Evolutionary conservation across 441 rosid genomes (phyloP), one percentile per base, ranked within the genome.

Genomic region (Omphalea diandra): DNA sequence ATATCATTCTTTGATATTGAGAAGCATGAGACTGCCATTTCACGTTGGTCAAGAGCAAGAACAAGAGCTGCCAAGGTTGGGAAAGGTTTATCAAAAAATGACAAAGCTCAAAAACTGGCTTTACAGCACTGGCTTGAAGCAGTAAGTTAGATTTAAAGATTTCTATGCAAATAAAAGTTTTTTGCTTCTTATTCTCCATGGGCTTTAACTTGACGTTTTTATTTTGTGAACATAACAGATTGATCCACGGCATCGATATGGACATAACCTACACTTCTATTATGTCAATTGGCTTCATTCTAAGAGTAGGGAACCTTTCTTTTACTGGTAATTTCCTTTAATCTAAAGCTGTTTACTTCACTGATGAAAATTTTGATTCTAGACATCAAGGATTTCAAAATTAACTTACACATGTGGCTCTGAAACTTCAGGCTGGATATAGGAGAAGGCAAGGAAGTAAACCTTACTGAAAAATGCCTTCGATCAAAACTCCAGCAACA

Each of bases 41-140:
- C 97, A 0, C 91, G 98, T 54, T 95, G 98, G 99, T 88, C 93
- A 26, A 90, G 99, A 80, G 99, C 98, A 1, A 90, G 96, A 83
- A 93, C 92, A 56, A 79, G 95, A 82, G 99, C 96, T 46, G 96
- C 98, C 35, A 95, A 93, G 83, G 96, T 95, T 70, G 99, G 98
- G 66, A 95, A 95, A 82, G 98, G 99, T 43, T 84, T 91, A 69
- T 93, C 97, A 7, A 90, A 90, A 84, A 92, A 90, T 68, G 96
- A 82, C 41, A 90, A 84, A 64, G 98, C 98, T 63, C 91, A 80
- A 71, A 93, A 95, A 75, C 97, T 95, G 65, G 94, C 97, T 77
- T 77, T 93, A 64, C 96, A 93, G 70, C 99, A 95, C 68, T 95
- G 97, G 98, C 97, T 95, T 61, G 98, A 95, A 82, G 97, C 97